Evolutionary conservation across 306 rosid genomes (phyloP).

Genomic region (Gastrolobium villosum): DNA sequence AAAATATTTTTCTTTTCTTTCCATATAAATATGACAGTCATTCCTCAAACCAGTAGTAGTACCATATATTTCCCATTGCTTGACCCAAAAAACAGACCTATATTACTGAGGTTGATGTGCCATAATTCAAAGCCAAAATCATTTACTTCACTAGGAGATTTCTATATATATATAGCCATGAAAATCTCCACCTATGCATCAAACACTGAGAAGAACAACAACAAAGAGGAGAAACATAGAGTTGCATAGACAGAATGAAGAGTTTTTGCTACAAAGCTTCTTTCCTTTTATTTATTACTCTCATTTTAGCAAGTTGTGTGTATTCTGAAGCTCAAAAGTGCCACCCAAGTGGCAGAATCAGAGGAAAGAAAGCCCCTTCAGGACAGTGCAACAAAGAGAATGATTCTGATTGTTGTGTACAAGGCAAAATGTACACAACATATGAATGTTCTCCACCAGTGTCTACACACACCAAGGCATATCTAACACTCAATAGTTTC

Average conservation of each 20-base stretch:
- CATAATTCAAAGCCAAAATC: background rate
- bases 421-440: slow-evolving; percentile 48
- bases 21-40: too few species aligned
- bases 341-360: slow-evolving; percentile 37
- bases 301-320: background rate
- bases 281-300: background rate
- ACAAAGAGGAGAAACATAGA: background rate
- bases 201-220: background rate
- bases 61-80: too few species aligned
- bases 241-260: slow-evolving; percentile 12
- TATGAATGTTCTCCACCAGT: slow-evolving; percentile 57
- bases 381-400: slow-evolving; percentile 58
- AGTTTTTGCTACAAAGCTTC: background rate
- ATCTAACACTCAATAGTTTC: slow-evolving; percentile 58
- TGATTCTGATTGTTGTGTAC: slow-evolving; percentile 52
- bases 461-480: slow-evolving; percentile 46
- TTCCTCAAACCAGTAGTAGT: too few species aligned
- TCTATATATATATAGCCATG: slow-evolving; percentile 35
- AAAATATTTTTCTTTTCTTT: too few species aligned
- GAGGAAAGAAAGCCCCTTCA: slow-evolving; percentile 42
- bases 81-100: background rate
- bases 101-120: background rate
- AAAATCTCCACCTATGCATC: slow-evolving; percentile 8
- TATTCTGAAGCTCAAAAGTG: slow-evolving; percentile 45
- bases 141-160: background rate